Evolutionary conservation across 116 monocot species (phyloP), one percentile per base, ranked within the genome.

Genomic region (Thalassia testudinum): DNA sequence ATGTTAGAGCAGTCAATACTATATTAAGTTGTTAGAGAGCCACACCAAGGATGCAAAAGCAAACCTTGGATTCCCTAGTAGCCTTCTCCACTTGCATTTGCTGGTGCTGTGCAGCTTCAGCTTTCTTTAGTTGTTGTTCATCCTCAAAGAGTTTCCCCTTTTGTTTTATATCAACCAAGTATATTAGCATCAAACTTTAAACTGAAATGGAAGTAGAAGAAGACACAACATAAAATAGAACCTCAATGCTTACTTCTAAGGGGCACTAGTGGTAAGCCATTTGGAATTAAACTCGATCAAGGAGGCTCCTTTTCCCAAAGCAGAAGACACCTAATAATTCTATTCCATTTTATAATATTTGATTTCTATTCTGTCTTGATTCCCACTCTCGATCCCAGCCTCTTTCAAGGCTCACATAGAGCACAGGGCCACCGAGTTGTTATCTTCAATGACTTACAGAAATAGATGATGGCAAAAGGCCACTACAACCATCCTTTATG

Each of bases 51-150:
- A 26, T 25, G 0, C 11, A 58, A 6, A 58, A 19, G 21, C 13
- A 26, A 27, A 84, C 84, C 84, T 78, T 70, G 37, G 72, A 62
- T 67, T 84, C 84, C 62, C 61, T 84, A 61, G 59, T 64, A 21
- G 69, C 72, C 27, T 84, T 84, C 53, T 84, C 84, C 7, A 75
- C 74, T 75, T 84, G 84, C 75, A 84, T 69, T 64, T 63, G 78
- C 18, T 79, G 69, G 52, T 79, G 54, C 62, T 78, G 78, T 56
- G 84, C 84, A 54, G 72, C 75, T 43, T 84, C 84, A 1, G 72
- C 84, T 58, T 84, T 84, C 69, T 79, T 84, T 14, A 78, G 78
- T 54, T 66, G 79, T 61, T 66, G 63, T 42, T 79, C 79, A 49
- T 60, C 79, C 56, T 79, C 79, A 53, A 75, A 72, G 25, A 79